Evolutionary conservation across 345 rosid species (phyloP).

Genomic region (Citrus sp.): DNA sequence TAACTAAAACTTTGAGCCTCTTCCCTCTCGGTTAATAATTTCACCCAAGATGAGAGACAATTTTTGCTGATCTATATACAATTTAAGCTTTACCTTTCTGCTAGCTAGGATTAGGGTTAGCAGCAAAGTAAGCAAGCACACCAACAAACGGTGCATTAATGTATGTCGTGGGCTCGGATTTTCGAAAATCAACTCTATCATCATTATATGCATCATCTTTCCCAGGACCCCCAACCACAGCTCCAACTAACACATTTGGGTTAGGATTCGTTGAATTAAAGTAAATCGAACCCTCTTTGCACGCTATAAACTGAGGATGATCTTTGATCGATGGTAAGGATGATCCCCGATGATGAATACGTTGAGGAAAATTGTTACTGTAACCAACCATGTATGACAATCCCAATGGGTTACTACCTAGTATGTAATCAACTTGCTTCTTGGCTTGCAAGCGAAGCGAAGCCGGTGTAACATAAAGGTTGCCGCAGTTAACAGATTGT

Average conservation of each 20-base stretch:
- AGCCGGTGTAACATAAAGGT: conserved; percentile 37
- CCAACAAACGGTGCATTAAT: conserved; percentile 98
- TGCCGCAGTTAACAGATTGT: conserved; percentile 66
- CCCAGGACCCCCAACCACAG: conserved; percentile 86
- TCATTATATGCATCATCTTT: conserved; percentile 71
- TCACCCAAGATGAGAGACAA: conserved; percentile 50
- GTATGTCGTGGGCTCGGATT: conserved; percentile 91
- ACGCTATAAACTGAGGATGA: conserved; percentile 56
- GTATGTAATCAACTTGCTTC: conserved; percentile 80
- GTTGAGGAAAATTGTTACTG: conserved; percentile 59
- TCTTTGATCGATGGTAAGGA: conserved; percentile 69
- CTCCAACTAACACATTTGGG: conserved; percentile 71
- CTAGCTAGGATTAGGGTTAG: conserved; percentile 53
- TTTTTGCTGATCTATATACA: conserved; percentile 11
- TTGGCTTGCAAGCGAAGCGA: conserved; percentile 77
- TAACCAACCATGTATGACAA: conserved; percentile 95
- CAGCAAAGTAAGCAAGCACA: conserved; percentile 84
- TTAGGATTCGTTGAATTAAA: conserved; percentile 68
- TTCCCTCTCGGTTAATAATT: conserved; percentile 29
- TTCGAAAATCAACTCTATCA: conserved; percentile 63
- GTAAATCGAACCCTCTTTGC: conserved; percentile 74
- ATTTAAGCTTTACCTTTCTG: not conserved
- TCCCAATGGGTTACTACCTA: conserved; percentile 87
- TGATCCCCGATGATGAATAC: conserved; percentile 92
- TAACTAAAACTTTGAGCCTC: conserved; percentile 17